Percentiles rank a stretch among this genome's conserved stretches.
Conservation (phyloP, 2,329 filamentous ascomycete species). For the Colletotrichum kahawae region DNA sequence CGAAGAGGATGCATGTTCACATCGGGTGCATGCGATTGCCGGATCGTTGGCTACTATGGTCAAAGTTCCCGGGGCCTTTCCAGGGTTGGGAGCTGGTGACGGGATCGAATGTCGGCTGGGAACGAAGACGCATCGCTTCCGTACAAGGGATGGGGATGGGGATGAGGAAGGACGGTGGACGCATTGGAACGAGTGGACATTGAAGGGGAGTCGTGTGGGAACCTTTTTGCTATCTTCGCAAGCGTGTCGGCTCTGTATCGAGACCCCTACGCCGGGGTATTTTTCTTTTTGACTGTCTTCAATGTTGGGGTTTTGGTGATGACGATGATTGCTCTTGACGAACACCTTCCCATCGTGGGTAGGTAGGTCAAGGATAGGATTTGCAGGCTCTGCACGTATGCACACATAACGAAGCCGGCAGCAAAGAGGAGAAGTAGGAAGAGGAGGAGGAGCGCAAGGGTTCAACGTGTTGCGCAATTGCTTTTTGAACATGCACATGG, state of each 20-base stretch:
- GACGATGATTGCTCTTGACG: not conserved
- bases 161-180: not conserved
- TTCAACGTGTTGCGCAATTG: not conserved
- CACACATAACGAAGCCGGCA: not conserved
- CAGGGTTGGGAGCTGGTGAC: not conserved
- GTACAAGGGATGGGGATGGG: not conserved
- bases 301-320: not conserved
- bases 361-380: not conserved
- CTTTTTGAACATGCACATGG: not conserved
- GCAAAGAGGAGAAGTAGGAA: not conserved
- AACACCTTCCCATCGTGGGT: not conserved
- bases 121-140: not conserved
- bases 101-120: not conserved
- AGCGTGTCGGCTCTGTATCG: not conserved
- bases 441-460: not conserved
- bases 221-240: not conserved
- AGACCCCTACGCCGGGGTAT: not conserved
- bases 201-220: not conserved
- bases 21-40: constrained; percentile 11
- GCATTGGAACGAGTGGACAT: not conserved
- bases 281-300: constrained; percentile 8
- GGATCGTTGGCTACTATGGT: not conserved
- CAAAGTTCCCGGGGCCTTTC: not conserved
- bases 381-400: not conserved
- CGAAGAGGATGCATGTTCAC: not conserved